phyloP scores from a whole-genome alignment of 2,329 filamentous ascomycete genomes.

The Cadophora sp. region DNA sequence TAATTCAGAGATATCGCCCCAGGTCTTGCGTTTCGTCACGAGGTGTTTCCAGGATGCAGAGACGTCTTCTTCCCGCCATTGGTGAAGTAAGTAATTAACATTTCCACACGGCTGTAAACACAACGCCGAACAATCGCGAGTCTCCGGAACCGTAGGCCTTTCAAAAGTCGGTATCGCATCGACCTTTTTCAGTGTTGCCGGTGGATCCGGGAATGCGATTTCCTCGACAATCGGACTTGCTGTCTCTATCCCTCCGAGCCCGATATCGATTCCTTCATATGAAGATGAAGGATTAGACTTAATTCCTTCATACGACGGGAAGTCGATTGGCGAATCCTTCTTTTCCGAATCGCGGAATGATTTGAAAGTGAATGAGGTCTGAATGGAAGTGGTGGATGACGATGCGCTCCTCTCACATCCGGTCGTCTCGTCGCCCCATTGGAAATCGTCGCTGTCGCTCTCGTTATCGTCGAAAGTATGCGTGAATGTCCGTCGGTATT shows the following conservation, averaged over 20 bases:
- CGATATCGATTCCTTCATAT: constrained; percentile 3
- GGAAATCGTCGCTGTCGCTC: constrained; percentile 10
- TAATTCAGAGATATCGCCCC: constrained; percentile 1
- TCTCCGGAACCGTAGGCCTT: neutral
- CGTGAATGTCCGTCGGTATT: constrained; percentile 7
- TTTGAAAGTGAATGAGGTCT: constrained; percentile 8
- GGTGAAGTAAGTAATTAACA: constrained; percentile 25
- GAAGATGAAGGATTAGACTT: neutral
- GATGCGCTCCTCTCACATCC: constrained; percentile 3
- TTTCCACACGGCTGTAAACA: constrained; percentile 22
- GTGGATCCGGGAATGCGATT: neutral
- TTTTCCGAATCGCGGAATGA: constrained; percentile 7
- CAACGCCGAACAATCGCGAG: constrained; percentile 16
- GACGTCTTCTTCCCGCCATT: constrained; percentile 25
- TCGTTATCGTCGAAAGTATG: constrained; percentile 11
- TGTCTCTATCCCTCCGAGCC: neutral
- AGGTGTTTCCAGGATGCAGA: constrained; percentile 25
- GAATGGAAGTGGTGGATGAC: constrained; percentile 8
- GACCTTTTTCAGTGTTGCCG: neutral
- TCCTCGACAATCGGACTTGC: constrained; percentile 7
- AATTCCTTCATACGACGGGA: constrained; percentile 23
- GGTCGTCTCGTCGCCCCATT: constrained; percentile 5
- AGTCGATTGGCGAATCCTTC: constrained; percentile 18
- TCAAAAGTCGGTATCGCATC: neutral
- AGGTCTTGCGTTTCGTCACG: constrained; percentile 13